A percentile compares a stretch with the other conserved stretches of the same genome.
These are phyloP conservation scores for Amanita phalloides DNA, from an alignment of 768 basidiomycete genomes.

Conservation along the genomic window DNA sequence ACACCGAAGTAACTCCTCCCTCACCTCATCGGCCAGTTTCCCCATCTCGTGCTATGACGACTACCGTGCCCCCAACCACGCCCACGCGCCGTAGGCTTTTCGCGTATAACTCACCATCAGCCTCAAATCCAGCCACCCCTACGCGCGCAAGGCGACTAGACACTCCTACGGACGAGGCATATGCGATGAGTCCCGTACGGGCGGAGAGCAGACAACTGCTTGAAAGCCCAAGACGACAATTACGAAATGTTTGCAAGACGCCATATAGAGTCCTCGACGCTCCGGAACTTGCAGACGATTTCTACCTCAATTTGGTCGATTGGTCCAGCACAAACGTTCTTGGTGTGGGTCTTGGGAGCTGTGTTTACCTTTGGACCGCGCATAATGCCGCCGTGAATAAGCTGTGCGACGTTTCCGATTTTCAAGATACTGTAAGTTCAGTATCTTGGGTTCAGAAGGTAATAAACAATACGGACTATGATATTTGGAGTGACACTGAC, in stretches of 20 bases:
- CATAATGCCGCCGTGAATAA: conserved; percentile 89
- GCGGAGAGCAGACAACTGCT: conserved; percentile 74
- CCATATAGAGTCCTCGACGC: conserved; percentile 97
- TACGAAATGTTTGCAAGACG: conserved; percentile 83
- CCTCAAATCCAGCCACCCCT: conserved; percentile 47
- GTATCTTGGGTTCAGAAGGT: conserved; percentile 87
- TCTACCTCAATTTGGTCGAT: conserved; percentile 95
- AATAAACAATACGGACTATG: not conserved
- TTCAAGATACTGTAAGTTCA: conserved; percentile 71
- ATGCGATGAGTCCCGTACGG: conserved; percentile 85
- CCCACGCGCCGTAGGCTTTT: conserved; percentile 56
- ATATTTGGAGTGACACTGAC: not conserved
- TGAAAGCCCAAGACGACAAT: conserved; percentile 71
- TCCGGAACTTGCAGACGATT: conserved; percentile 95
- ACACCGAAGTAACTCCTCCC: conserved; percentile 68
- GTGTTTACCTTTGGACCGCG: conserved; percentile 97
- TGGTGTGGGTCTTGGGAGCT: conserved; percentile 83
- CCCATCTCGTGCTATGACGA: conserved; percentile 28
- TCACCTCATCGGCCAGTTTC: conserved; percentile 55
- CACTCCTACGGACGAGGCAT: conserved; percentile 78
- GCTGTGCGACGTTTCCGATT: conserved; percentile 68
- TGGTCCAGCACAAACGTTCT: conserved; percentile 95
- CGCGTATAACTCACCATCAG: conserved; percentile 53
- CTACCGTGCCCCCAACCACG: conserved; percentile 32
- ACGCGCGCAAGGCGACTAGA: conserved; percentile 45